phyloP scores from a whole-genome alignment of 2,329 filamentous ascomycete species.

The Cercospora sp. region DNA sequence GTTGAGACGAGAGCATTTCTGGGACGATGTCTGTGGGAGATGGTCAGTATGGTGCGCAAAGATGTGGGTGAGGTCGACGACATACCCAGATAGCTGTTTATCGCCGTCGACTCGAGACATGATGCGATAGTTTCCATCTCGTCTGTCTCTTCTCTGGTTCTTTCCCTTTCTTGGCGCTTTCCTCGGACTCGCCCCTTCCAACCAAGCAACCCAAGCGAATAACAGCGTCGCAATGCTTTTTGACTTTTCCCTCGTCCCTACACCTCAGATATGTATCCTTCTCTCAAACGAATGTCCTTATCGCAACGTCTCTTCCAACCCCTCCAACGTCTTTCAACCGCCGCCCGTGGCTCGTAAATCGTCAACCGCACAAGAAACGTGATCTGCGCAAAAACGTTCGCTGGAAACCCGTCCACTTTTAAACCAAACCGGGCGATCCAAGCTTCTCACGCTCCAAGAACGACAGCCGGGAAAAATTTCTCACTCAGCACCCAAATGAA shows the following conservation, averaged over 20 bases:
- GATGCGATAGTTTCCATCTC: slow-evolving; percentile 8
- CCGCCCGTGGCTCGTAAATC: not conserved
- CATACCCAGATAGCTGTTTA: slow-evolving; percentile 11
- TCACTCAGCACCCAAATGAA: not conserved
- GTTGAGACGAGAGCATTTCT: slow-evolving; percentile 15
- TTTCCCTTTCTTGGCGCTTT: not conserved
- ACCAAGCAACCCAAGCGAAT: not conserved
- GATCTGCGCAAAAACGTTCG: not conserved
- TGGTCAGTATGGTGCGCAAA: not conserved
- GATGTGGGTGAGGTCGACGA: not conserved
- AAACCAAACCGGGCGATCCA: not conserved
- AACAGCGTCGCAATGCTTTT: not conserved
- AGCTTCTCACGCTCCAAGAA: not conserved
- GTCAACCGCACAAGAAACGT: not conserved
- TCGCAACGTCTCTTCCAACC: not conserved
- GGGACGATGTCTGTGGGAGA: slow-evolving; percentile 17
- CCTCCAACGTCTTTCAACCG: not conserved
- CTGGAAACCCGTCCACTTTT: not conserved
- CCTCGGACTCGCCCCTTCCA: not conserved
- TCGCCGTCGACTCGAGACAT: slow-evolving; percentile 13
- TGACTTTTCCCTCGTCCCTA: not conserved
- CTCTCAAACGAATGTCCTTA: not conserved
- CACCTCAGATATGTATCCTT: not conserved
- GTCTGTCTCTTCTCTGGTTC: not conserved
- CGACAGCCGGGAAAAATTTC: not conserved